Percentiles rank a stretch among this genome's conserved stretches.
Conservation (phyloP, 208 protist species). For the Trypanosoma conorhini region DNA sequence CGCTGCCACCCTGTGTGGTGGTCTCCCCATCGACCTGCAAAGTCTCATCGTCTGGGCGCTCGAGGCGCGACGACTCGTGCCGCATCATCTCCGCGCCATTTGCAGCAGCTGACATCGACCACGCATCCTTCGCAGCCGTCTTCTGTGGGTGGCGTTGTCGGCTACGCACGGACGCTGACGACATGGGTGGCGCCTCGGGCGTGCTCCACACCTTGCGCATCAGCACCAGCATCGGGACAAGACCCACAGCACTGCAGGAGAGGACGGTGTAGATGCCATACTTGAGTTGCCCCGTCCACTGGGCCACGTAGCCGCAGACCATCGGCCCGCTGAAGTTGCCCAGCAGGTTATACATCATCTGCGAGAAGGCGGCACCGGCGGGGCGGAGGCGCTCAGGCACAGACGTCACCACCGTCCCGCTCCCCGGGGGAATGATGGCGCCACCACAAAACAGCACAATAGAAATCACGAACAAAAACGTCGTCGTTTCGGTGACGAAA, state of each 20-base stretch:
- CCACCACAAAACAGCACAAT: constrained; percentile 88
- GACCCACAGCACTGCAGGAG: constrained; percentile 54
- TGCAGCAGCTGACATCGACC: no score
- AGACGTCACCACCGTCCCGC: constrained; percentile 78
- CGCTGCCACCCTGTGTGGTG: no score
- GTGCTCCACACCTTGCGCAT: constrained; percentile 32
- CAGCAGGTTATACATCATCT: constrained; percentile 85
- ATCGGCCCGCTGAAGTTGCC: constrained; percentile 91
- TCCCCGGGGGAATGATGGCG: constrained; percentile 73
- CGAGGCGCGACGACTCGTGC: no score
- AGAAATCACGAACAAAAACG: constrained; percentile 84
- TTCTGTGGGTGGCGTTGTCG: not conserved
- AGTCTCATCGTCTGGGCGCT: no score
- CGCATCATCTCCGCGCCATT: no score
- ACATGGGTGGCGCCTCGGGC: not conserved
- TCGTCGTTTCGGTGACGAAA: constrained; percentile 57
- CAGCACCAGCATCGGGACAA: constrained; percentile 63
- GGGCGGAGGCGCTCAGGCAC: constrained; percentile 60
- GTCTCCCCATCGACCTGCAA: no score
- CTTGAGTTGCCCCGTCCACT: constrained; percentile 56
- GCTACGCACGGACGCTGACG: not conserved
- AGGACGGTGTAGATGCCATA: constrained; percentile 82
- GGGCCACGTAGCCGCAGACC: constrained; percentile 79
- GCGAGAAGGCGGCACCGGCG: constrained; percentile 73
- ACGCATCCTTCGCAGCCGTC: not conserved